Evolutionary conservation across 257 asterid genomes (phyloP), one percentile per base, ranked within the genome.

Genomic region (Solanum pennellii): DNA sequence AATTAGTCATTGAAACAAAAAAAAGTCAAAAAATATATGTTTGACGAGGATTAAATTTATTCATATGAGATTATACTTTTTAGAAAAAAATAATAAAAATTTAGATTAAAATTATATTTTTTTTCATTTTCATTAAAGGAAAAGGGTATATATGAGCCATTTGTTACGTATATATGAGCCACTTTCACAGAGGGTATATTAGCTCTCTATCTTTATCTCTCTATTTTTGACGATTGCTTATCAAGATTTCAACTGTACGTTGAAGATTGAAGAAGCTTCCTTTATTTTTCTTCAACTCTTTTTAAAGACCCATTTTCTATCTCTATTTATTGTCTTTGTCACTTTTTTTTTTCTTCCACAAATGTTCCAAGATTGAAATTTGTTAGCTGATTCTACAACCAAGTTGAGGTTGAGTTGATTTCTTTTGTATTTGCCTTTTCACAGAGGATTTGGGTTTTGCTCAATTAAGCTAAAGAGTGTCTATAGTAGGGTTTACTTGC

Each of bases 201-300:
- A n/a, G n/a, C n/a, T n/a, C n/a, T n/a, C 69, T 82, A 9, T 2
- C 13, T 27, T 6, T 76, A 1, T 7, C 27, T 12, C 69, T 60
- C 71, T 62, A 23, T 23, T 62, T 62, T 29, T 7, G 35, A 44
- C 44, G 16, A 85, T 88, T 83, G 52, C 92, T 89, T 76, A 87
- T 87, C 94, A 88, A 87, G 88, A 92, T 91, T 90, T 92, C 90
- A 91, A 90, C 93, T 89, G 91, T 68, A 83, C 89, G 83, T 87
- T 88, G 89, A 82, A 88, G 77, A 44, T 91, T 86, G 89, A 75
- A 90, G 85, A 82, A 82, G 29, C 85, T 80, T 16, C 29, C 44
- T 29, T 45, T 16, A 59, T 25, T 76, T 77, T 45, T 45, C 7
- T 31, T 9, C 42, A 82, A 20, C 45, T 86, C 90, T 89, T 90